Base-by-base conservation (phyloP, 208 protist genomes). In the Herpetomonas muscarum region DNA sequence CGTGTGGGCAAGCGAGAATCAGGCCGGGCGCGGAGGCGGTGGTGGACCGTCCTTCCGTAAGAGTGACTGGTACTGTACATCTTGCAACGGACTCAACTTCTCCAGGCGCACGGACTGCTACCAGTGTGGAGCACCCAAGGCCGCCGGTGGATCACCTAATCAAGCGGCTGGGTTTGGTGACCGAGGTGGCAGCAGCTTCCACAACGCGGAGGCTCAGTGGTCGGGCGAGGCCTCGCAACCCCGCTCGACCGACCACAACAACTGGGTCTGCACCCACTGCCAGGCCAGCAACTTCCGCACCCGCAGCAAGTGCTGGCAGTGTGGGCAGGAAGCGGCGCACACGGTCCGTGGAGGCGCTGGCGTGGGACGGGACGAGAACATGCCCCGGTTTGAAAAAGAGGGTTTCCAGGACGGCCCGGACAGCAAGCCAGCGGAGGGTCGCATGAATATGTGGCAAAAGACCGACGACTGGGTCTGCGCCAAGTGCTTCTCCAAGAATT, bases 271-370 rank as follows among this genome's bases (percentile, higher is more conserved):
- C 50, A 19, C 63, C 15, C 64, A 81, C 25, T 94, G 87, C 52
- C 72, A 84, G 28, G 65, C 87, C 0, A 87, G 81, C 59, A 94
- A 94, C 67, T 94, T 94, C 67, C 79, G 87, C 26, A 94, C 87
- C 15, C 81, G 87, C 22, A 53, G 55, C 30, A 65, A 59, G 46
- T 94, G 87, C 60, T 94, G 87, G 87, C 85, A 94, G 64, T 94
- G 87, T 49, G 79, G 74, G 1, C 48, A 41, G 31, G 51, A 55
- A 22, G 51, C 17, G 4, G 28, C 57, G 46, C 10, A 44, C 42
- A 1, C 64, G 69, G 10, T 51, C 17, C 66, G 19, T 41, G 51
- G 31, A 42, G 3, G 41, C 15, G 63, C 61, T 6, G 4, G 19
- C 28, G 12, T 34, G 22, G 55, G 45, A 29, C 37, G 32, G 1